Base-by-base conservation (phyloP, 345 rosid species). In the Jatropha curcas region DNA sequence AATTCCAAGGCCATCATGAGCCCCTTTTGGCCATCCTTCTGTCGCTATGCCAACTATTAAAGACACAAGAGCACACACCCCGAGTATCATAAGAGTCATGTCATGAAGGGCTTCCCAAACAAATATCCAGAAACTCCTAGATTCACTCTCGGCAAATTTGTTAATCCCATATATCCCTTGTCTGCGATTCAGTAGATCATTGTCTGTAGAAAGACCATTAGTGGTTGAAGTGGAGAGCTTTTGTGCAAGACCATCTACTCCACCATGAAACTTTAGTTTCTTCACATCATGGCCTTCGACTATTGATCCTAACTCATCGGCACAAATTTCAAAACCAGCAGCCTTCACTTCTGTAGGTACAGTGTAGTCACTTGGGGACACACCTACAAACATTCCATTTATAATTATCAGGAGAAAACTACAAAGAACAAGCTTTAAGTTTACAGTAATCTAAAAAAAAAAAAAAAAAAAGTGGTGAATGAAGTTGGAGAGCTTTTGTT, bases 51-150 rank as follows among this genome's bases (percentile, higher is more conserved):
- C 98, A 35, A 94, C 97, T n/a, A 94, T 82, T 80, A 94, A 85
- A 10, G 97, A 94, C 68, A 92, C 87, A 27, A 94, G 85, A 46
- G 97, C 96, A 55, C 98, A 94, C 17, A 82, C 87, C 45, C 93
- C 98, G 60, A 94, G 88, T 70, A 94, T 92, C 97, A 92, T 86
- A 1, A 94, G 91, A 19, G 98, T 92, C 97, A 89, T 92, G 65
- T 94, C 97, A 17, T 92, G 96, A 67, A 94, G 89, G 53, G 98
- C 98, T 85, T 94, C 98, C 96, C 96, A 94, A 4, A 94, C 94
- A 73, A 84, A 94, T 28, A 90, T 68, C 97, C 89, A 88, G 84
- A 92, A 94, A 69, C 92, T 81, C 31, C 82, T 79, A 41, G 81
- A 48, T 73, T 86, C 90, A 20, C 81, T 78, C 80, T 90, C 97